Conservation (phyloP, 2,329 filamentous ascomycete genomes). For the Aspergillus sp. region DNA sequence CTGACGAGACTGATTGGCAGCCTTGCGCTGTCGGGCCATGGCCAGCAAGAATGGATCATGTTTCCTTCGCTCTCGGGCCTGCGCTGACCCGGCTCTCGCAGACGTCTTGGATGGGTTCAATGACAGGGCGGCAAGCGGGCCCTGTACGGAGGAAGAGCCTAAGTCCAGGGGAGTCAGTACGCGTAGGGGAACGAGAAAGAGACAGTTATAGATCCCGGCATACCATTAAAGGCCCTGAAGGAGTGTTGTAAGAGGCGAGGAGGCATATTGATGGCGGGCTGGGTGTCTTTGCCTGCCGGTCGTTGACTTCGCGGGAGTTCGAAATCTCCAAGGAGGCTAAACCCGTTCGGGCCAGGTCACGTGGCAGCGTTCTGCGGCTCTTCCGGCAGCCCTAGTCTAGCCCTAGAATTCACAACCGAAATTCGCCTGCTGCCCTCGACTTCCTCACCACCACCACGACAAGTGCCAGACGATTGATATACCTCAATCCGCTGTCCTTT, state of each 20-base stretch:
- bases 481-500: slow-evolving; percentile 24
- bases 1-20: slow-evolving; percentile 69
- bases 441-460: slow-evolving; percentile 28
- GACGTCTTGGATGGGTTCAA: slow-evolving; percentile 43
- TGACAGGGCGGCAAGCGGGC: slow-evolving; percentile 43
- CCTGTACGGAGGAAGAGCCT: slow-evolving; percentile 23
- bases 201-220: no score
- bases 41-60: slow-evolving; percentile 76
- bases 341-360: slow-evolving; percentile 8
- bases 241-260: slow-evolving; percentile 57
- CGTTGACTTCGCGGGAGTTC: slow-evolving; percentile 8
- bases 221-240: slow-evolving; percentile 53
- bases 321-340: slow-evolving; percentile 28
- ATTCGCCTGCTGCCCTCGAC: slow-evolving; percentile 21
- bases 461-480: slow-evolving; percentile 40
- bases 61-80: slow-evolving; percentile 55
- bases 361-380: slow-evolving; percentile 10
- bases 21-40: slow-evolving; percentile 73
- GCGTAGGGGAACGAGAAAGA: no score
- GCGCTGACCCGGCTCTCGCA: slow-evolving; percentile 55
- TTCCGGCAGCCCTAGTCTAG: slow-evolving; percentile 21
- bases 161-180: slow-evolving; percentile 7
- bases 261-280: slow-evolving; percentile 46
- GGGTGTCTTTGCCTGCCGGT: slow-evolving; percentile 4
- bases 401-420: slow-evolving; percentile 34